A percentile compares a stretch with the other conserved stretches of the same genome.
Evolutionary conservation across 2,329 filamentous ascomycete species (phyloP).

Genomic region (Microsporum ferrugineum): DNA sequence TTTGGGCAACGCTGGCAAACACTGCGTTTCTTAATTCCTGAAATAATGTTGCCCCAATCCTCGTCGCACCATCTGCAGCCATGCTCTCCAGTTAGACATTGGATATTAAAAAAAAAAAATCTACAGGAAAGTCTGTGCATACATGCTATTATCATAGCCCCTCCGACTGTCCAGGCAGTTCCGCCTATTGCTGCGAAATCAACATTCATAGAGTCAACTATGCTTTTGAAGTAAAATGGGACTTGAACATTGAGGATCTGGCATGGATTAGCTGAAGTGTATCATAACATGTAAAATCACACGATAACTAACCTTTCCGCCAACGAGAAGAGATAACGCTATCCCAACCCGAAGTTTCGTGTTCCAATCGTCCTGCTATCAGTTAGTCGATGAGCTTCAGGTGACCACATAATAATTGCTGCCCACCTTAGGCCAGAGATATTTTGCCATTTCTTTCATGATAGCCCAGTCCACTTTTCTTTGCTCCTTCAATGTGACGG

Average conservation of each 20-base stretch:
- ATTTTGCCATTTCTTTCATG: slow-evolving; percentile 92
- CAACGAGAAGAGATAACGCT: slow-evolving; percentile 71
- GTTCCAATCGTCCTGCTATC: slow-evolving; percentile 52
- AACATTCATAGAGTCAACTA: slow-evolving; percentile 95
- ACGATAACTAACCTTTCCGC: slow-evolving; percentile 58
- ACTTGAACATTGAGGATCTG: slow-evolving; percentile 87
- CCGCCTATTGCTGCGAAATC: slow-evolving; percentile 80
- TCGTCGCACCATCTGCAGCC: slow-evolving; percentile 59
- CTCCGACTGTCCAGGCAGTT: slow-evolving; percentile 77
- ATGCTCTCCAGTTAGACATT: neutral
- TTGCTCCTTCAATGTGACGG: slow-evolving; percentile 67
- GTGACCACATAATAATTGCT: neutral
- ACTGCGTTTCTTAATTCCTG: slow-evolving; percentile 92
- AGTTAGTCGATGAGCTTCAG: neutral
- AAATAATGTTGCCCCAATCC: slow-evolving; percentile 79
- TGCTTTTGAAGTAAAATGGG: slow-evolving; percentile 97
- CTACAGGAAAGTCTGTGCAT: slow-evolving; percentile 22
- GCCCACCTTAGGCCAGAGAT: slow-evolving; percentile 76
- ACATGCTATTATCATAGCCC: slow-evolving; percentile 84
- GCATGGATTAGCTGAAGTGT: slow-evolving; percentile 14
- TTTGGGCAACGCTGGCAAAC: slow-evolving; percentile 93
- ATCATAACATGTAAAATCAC: neutral
- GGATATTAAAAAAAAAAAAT: neutral
- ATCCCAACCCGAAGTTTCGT: slow-evolving; percentile 77
- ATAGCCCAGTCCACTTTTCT: slow-evolving; percentile 97